Conservation (phyloP, 2,329 filamentous ascomycete species). For the Colletotrichum endophyticum region DNA sequence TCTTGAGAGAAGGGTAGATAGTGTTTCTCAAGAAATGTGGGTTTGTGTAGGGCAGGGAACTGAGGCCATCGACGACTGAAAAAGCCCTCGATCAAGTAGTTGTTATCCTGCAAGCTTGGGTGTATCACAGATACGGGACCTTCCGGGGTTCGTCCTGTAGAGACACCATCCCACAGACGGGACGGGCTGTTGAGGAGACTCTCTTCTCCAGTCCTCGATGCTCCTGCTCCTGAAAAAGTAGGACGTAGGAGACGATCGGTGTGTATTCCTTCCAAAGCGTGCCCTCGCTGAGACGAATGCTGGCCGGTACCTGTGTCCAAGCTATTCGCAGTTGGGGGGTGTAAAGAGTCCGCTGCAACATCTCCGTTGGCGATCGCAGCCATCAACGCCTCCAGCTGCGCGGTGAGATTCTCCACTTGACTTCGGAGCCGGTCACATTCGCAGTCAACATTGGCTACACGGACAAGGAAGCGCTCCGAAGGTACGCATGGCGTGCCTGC, state of each 20-base stretch:
- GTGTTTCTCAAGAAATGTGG: slow-evolving; percentile 21
- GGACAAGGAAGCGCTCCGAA: slow-evolving; percentile 9
- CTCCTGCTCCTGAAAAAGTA: background rate
- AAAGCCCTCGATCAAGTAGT: slow-evolving; percentile 22
- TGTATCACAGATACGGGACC: background rate
- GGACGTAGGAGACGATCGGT: background rate
- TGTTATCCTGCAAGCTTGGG: background rate
- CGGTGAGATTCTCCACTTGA: background rate
- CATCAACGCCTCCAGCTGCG: background rate
- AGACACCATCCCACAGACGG: slow-evolving; percentile 15
- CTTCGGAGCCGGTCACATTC: background rate
- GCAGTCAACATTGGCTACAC: background rate
- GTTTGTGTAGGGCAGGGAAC: slow-evolving; percentile 26
- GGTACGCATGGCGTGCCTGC: background rate
- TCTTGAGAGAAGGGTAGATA: background rate
- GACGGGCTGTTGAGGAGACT: slow-evolving; percentile 17
- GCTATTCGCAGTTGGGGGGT: background rate
- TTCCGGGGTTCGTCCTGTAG: background rate
- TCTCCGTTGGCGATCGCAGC: background rate
- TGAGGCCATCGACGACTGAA: slow-evolving; percentile 30
- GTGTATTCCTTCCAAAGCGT: background rate
- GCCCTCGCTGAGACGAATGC: background rate
- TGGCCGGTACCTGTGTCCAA: no score
- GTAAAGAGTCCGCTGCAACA: background rate
- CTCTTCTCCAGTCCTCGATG: background rate